phyloP scores from a whole-genome alignment of 2,329 filamentous ascomycete genomes.

The Cladophialophora chaetospira region DNA sequence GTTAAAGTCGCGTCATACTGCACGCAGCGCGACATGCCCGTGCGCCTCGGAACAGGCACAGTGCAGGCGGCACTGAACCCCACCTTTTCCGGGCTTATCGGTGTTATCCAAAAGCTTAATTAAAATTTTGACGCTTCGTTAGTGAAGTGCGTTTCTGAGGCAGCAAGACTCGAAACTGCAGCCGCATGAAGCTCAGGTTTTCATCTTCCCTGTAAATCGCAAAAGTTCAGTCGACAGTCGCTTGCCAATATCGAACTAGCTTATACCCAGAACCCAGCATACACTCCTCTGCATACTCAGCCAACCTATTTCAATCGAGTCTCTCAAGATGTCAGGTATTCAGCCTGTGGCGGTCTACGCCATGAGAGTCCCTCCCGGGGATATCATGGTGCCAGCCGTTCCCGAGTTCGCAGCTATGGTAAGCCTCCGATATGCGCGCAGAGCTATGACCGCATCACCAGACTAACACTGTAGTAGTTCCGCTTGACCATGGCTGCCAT shows the following conservation, averaged over 20 bases:
- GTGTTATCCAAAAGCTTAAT: conserved; percentile 14
- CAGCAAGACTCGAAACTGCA: conserved; percentile 3
- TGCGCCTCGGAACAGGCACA: neutral
- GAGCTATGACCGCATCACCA: neutral
- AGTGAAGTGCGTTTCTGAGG: conserved; percentile 17
- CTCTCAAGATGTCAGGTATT: conserved; percentile 46
- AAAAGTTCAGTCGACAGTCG: no score
- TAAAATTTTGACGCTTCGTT: conserved; percentile 1
- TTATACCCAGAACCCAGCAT: no score
- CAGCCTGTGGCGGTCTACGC: conserved; percentile 81
- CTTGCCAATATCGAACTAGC: no score
- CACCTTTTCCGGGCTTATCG: neutral
- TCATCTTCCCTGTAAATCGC: no score
- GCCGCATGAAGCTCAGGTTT: neutral
- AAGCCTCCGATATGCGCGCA: conserved; percentile 46
- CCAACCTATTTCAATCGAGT: no score
- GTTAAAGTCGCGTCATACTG: neutral
- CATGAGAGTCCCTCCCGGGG: conserved; percentile 84
- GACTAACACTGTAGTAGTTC: conserved; percentile 61
- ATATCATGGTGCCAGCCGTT: conserved; percentile 76
- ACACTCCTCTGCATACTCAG: no score
- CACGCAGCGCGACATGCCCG: neutral
- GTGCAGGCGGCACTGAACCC: neutral
- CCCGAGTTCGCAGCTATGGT: conserved; percentile 82
- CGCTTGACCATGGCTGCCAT: conserved; percentile 98